phyloP scores from a whole-genome alignment of 495 filamentous ascomycete genomes.

The Bathelium albidoporum region DNA sequence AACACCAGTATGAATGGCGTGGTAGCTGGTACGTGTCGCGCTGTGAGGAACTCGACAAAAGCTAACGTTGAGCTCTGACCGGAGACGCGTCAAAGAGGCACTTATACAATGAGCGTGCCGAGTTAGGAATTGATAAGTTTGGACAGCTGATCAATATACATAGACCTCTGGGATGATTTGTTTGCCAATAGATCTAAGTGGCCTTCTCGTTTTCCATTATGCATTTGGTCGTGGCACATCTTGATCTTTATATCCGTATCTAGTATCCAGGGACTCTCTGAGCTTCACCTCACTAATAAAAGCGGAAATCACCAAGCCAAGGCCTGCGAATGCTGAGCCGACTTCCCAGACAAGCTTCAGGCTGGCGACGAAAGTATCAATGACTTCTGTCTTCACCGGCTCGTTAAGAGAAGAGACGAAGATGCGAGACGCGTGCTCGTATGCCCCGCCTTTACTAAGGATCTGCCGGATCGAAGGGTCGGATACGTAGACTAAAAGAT shows the following conservation, averaged over 20 bases:
- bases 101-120: too few relatives aligned
- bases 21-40: too few relatives aligned
- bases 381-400: neutral
- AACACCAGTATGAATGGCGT: too few relatives aligned
- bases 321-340: neutral
- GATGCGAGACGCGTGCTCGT: neutral
- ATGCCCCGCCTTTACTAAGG: neutral
- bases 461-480: neutral
- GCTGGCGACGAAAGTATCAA: neutral
- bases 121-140: too few relatives aligned
- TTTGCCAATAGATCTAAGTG: too few relatives aligned
- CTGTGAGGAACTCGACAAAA: too few relatives aligned
- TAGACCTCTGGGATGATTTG: too few relatives aligned
- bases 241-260: neutral
- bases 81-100: too few relatives aligned
- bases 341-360: neutral
- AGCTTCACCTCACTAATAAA: neutral
- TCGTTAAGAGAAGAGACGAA: neutral
- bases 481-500: neutral
- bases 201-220: too few relatives aligned
- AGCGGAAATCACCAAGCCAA: neutral
- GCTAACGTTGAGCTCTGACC: too few relatives aligned
- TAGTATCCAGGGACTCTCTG: neutral
- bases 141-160: too few relatives aligned
- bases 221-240: too few relatives aligned